Conservation (phyloP, 352 stramenopile species). For the Phytophthora quininea region DNA sequence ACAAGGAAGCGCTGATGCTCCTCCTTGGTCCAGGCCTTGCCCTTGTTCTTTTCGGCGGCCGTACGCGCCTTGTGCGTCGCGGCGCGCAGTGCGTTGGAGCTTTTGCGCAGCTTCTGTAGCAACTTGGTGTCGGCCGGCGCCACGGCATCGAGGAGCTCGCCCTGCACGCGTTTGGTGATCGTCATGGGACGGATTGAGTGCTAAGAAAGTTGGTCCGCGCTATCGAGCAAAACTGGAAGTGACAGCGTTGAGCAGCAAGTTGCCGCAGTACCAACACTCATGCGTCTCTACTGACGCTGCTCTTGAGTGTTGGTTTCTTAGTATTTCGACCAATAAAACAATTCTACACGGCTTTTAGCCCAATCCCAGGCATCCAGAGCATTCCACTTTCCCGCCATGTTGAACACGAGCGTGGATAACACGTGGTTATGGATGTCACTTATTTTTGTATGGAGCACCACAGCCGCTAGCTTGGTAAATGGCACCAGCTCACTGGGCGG, state of each 20-base stretch:
- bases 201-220: neutral
- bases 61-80: slow-evolving; percentile 25
- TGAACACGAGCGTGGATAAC: slow-evolving; percentile 2
- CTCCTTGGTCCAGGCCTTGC: slow-evolving; percentile 56
- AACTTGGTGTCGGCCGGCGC: slow-evolving; percentile 32
- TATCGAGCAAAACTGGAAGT: slow-evolving; percentile 30
- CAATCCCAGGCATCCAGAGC: too few relatives aligned
- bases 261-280: slow-evolving; percentile 23
- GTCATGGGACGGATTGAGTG: slow-evolving; percentile 31
- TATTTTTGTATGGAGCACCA: slow-evolving; percentile 4
- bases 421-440: slow-evolving; percentile 24
- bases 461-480: slow-evolving; percentile 5
- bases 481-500: neutral
- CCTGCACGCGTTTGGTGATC: slow-evolving; percentile 66
- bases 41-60: slow-evolving; percentile 54
- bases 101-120: slow-evolving; percentile 33
- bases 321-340: slow-evolving; percentile 1
- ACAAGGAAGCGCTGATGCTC: slow-evolving; percentile 68
- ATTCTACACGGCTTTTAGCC: neutral
- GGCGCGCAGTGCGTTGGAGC: slow-evolving; percentile 1
- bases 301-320: slow-evolving; percentile 15
- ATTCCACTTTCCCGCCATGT: neutral
- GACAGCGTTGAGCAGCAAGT: neutral
- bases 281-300: neutral
- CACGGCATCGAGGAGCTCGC: slow-evolving; percentile 53